A percentile compares a stretch with the other conserved stretches of the same genome.
phyloP scores from a whole-genome alignment of 441 rosid genomes.

The Erodium trifolium region DNA sequence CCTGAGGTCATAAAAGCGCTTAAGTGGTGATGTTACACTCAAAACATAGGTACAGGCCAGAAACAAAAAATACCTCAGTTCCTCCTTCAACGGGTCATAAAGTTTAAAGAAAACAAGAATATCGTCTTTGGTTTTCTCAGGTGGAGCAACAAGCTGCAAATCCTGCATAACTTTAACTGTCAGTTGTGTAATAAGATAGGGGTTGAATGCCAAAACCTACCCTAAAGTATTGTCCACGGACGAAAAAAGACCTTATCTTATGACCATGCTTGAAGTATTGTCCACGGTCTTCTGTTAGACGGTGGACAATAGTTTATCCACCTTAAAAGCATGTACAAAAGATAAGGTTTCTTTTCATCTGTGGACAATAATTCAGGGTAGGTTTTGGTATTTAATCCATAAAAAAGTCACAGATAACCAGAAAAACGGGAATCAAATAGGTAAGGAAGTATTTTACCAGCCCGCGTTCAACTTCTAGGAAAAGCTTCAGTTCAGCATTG shows the following conservation, averaged over 20 bases:
- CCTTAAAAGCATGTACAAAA: too few species aligned
- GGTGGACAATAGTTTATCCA: too few species aligned
- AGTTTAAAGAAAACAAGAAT: slow-evolving; percentile 67
- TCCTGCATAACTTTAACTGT: slow-evolving; percentile 31
- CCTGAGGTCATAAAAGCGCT: slow-evolving; percentile 32
- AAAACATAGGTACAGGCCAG: slow-evolving; percentile 9
- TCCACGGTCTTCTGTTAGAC: too few species aligned
- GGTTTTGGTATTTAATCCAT: too few species aligned
- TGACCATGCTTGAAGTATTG: too few species aligned
- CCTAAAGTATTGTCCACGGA: too few species aligned
- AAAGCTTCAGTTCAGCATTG: slow-evolving; percentile 62
- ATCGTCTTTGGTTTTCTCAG: slow-evolving; percentile 53
- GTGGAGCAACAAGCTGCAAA: slow-evolving; percentile 46
- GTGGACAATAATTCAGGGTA: too few species aligned
- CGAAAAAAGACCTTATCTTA: too few species aligned
- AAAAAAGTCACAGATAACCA: slow-evolving; percentile 8
- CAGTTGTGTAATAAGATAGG: slow-evolving; percentile 12
- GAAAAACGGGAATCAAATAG: not conserved
- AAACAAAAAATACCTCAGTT: slow-evolving; percentile 39
- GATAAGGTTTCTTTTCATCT: too few species aligned
- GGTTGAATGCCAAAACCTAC: too few species aligned
- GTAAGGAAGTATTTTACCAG: slow-evolving; percentile 29
- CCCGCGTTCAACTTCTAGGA: slow-evolving; percentile 53
- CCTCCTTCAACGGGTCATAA: slow-evolving; percentile 53
- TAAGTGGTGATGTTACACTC: slow-evolving; percentile 9